phyloP scores from a whole-genome alignment of 164 flowering plant species.

The Piper betle region DNA sequence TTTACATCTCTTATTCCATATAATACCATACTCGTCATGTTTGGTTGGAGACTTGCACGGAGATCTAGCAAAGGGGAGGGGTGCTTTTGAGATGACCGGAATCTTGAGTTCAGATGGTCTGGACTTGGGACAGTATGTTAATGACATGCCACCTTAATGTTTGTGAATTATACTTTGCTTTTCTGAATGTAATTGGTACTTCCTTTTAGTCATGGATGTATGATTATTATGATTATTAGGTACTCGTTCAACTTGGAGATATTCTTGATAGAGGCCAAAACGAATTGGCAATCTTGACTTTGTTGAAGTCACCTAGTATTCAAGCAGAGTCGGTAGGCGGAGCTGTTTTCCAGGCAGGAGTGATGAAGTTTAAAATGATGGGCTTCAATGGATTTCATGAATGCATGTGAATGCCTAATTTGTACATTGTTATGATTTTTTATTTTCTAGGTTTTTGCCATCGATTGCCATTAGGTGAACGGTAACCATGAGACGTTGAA shows the following conservation, averaged over 20 bases:
- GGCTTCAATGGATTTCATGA: too few relatives aligned
- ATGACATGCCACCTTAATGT: neutral
- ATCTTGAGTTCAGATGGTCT: conserved; percentile 67
- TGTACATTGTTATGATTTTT: neutral
- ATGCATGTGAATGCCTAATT: neutral
- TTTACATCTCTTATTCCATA: neutral
- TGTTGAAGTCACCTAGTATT: conserved; percentile 53
- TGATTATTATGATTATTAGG: conserved; percentile 18
- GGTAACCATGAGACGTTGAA: conserved; percentile 98
- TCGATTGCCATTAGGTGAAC: conserved; percentile 39
- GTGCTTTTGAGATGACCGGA: conserved; percentile 80
- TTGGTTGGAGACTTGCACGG: conserved; percentile 96
- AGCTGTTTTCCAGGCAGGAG: conserved; percentile 89
- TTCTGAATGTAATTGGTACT: too few relatives aligned
- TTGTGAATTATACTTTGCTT: too few relatives aligned
- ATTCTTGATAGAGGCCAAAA: conserved; percentile 83
- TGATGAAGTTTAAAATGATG: neutral
- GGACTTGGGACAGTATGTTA: conserved; percentile 58
- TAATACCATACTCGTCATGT: conserved; percentile 1
- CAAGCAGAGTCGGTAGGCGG: conserved; percentile 77
- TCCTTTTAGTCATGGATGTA: neutral
- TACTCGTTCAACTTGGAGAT: conserved; percentile 86
- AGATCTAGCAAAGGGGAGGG: conserved; percentile 63
- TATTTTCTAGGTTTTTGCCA: neutral
- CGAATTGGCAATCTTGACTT: conserved; percentile 81